These are phyloP conservation scores for Suillus hirtellus DNA, from an alignment of 768 basidiomycete species.

Conservation along the genomic window DNA sequence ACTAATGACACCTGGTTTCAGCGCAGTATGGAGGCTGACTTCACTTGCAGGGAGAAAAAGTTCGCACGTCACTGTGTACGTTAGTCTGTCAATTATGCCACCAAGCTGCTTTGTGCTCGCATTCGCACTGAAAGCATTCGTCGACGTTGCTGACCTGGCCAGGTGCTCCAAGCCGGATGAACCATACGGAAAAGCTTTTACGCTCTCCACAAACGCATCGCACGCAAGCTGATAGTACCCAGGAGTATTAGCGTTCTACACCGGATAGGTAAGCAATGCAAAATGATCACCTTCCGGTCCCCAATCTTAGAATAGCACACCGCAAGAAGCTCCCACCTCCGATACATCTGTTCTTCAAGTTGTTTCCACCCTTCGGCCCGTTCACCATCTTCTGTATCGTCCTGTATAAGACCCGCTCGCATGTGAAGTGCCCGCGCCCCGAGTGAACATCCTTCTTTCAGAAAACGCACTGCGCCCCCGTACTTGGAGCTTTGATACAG, in stretches of 20 bases:
- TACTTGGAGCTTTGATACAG: slow-evolving; percentile 66
- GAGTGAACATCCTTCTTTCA: slow-evolving; percentile 58
- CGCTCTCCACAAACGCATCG: slow-evolving; percentile 51
- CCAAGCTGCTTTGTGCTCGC: slow-evolving; percentile 55
- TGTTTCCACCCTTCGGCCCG: slow-evolving; percentile 51
- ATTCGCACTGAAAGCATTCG: slow-evolving; percentile 39
- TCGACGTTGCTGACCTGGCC: slow-evolving; percentile 8
- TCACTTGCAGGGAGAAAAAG: slow-evolving; percentile 52
- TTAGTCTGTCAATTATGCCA: slow-evolving; percentile 61
- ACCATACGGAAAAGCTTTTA: slow-evolving; percentile 55
- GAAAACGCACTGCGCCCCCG: slow-evolving; percentile 67
- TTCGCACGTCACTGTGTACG: slow-evolving; percentile 68
- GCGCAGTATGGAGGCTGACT: slow-evolving; percentile 26
- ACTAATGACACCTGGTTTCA: neutral
- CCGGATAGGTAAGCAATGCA: slow-evolving; percentile 12
- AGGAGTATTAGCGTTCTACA: slow-evolving; percentile 1
- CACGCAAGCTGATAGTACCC: slow-evolving; percentile 52
- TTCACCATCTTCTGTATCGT: slow-evolving; percentile 24
- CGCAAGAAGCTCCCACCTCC: slow-evolving; percentile 80
- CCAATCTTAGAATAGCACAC: slow-evolving; percentile 78
- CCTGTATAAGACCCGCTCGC: slow-evolving; percentile 14
- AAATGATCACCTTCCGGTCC: slow-evolving; percentile 61
- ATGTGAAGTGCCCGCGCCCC: slow-evolving; percentile 48
- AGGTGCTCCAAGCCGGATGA: slow-evolving; percentile 4
- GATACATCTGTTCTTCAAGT: slow-evolving; percentile 63